Base-by-base conservation (phyloP, 139 green algal species). In the Eudorina sp. region DNA sequence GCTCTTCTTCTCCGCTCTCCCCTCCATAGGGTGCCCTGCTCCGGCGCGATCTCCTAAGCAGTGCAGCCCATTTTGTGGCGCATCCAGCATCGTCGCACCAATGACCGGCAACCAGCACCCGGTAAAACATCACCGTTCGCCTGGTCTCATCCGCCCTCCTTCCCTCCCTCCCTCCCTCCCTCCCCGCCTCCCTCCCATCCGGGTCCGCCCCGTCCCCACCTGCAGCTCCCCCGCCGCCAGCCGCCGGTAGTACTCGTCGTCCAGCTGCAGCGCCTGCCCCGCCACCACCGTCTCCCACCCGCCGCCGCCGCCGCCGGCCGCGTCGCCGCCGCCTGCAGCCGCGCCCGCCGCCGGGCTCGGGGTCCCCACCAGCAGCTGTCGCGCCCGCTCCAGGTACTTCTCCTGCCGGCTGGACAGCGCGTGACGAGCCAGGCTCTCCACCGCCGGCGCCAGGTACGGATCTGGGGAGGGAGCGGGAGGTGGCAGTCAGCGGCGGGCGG, bases 381-480 rank as follows among this genome's bases (percentile, higher is more conserved):
- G 53, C 8, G 88, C 88, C 9, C 34, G 55, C 73, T 89, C 55
- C 46, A 91, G 82, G 73, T 89, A 91, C 43, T 73, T 55, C 45
- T 91, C 73, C 82, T 91, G 88, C 38, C 81, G 70, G 41, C n/a
- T 77, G 53, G 69, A 85, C 58, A 91, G 70, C n/a, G 79, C 62
- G 46, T 85, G 81, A 0, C 72, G 72, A 2, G 88, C 79, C 34
- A 91, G 81, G 4, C 5, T 51, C 81, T 91, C 88, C 31, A 91
- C 72, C 0, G 88, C 81, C 0, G 88, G 88, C 1, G 45, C 88
- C 72, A 91, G 81, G 80, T 89, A 89, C 29, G 81, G 72, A 58
- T 91, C 88, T 91, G 79, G 21, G 64, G 7, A 36, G 36, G 68
- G 9, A 51, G n/a, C n/a, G n/a, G n/a, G n/a, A n/a, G n/a, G n/a